These are phyloP conservation scores for Saccharomyces paradoxus DNA, from an alignment of 805 yeast genomes.

Conservation along the genomic window DNA sequence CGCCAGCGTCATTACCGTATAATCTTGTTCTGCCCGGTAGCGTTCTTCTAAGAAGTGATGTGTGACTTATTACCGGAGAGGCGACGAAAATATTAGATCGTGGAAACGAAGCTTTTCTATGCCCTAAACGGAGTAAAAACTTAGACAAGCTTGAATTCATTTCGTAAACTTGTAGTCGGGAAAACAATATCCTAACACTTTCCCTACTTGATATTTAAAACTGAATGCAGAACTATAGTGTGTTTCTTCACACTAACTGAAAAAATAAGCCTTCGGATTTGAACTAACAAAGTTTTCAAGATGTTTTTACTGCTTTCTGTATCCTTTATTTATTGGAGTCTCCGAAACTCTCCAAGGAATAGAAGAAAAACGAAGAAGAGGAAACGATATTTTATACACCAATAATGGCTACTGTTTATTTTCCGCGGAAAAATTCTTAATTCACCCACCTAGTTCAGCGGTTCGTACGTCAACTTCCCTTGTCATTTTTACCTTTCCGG, in stretches of 20 bases:
- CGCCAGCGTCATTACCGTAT: background rate
- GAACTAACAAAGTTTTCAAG: background rate
- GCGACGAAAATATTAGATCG: background rate
- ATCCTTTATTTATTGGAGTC: conserved; percentile 2
- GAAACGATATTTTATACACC: no score
- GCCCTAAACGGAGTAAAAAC: background rate
- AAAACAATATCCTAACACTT: background rate
- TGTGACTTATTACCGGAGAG: background rate
- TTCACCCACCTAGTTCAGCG: background rate
- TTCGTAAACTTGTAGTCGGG: background rate
- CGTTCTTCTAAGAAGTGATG: background rate
- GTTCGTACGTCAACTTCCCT: background rate
- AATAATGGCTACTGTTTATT: no score
- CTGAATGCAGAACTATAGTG: no score
- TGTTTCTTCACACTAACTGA: no score
- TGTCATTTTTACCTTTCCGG: background rate
- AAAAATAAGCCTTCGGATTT: background rate
- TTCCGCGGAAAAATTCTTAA: background rate
- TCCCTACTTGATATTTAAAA: background rate
- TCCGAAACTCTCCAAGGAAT: background rate
- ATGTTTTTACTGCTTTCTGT: background rate
- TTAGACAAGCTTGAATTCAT: background rate
- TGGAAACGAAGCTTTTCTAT: background rate
- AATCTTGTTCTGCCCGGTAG: background rate
- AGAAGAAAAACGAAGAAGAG: background rate